Conservation (phyloP, 345 rosid species). For the Microthlaspi erraticum region DNA sequence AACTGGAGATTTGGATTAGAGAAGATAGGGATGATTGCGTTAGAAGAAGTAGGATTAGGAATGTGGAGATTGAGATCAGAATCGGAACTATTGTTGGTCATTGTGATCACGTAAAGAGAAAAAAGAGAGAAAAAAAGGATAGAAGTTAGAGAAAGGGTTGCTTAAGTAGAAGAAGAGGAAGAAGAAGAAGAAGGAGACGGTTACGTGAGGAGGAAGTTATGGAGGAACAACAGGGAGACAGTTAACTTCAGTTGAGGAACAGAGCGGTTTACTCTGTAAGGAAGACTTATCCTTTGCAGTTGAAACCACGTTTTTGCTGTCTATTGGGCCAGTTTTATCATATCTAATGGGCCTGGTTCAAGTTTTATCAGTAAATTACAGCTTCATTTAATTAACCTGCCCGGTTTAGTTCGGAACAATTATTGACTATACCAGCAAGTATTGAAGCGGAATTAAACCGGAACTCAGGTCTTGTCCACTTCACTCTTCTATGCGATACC, state of each 20-base stretch:
- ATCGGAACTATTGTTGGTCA: slow-evolving; percentile 39
- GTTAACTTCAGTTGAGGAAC: slow-evolving; percentile 44
- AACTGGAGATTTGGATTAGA: slow-evolving; percentile 37
- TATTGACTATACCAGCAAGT: not conserved
- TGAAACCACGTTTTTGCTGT: slow-evolving; percentile 5
- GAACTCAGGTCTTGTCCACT: not conserved
- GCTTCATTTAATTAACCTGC: not conserved
- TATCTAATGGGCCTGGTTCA: slow-evolving; percentile 8
- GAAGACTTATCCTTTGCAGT: slow-evolving; percentile 13
- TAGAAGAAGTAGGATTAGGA: slow-evolving; percentile 28
- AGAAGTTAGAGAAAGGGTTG: slow-evolving; percentile 33
- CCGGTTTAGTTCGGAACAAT: not conserved
- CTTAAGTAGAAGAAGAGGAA: slow-evolving; percentile 48
- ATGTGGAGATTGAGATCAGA: slow-evolving; percentile 38
- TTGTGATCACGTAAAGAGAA: slow-evolving; percentile 26
- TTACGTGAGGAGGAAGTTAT: slow-evolving; percentile 41
- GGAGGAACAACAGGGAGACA: slow-evolving; percentile 40
- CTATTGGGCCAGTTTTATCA: not conserved
- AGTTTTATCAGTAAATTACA: not conserved
- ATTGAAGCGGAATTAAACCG: not conserved
- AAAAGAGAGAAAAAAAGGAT: slow-evolving; percentile 11
- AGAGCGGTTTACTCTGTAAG: slow-evolving; percentile 36
- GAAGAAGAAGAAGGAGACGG: slow-evolving; percentile 35
- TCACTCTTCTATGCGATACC: too few relatives aligned
- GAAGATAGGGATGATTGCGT: slow-evolving; percentile 20